Base-by-base conservation (phyloP, 352 stramenopile genomes). In the Elongisporangium anandrum region DNA sequence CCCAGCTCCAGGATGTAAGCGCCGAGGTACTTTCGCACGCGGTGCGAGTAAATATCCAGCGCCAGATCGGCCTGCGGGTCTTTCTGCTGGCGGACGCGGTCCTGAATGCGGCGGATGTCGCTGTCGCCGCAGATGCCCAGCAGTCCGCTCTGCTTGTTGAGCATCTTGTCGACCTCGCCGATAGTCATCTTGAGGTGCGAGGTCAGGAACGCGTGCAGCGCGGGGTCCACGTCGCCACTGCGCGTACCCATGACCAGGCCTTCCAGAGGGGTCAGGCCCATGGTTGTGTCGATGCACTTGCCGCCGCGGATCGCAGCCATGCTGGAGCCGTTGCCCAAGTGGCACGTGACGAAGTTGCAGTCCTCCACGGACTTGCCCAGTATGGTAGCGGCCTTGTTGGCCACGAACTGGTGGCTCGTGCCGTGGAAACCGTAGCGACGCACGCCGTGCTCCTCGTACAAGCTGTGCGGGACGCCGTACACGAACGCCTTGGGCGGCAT, bases 381-480 rank as follows among this genome's bases (percentile, higher is more conserved):
- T 21, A 79, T 71, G 48, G 51, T 60, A 4, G 83, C 75, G 16
- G 87, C 89, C 57, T 95, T 72, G 52, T 83, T 67, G 29, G 85
- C 75, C 20, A 97, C 88, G 59, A 89, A 96, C 61, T 90, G 77
- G 65, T 96, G 85, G 61, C 79, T 94, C 19, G 90, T 96, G 48
- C 90, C 90, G 66, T 97, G 90, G 69, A 97, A 97, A 26, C 90
- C 90, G 67, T 96, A 97, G 59, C 87, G 85, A 51, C 90, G 84
- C 61, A 97, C 83, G 26, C 81, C 79, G 55, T 88, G 81, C 56
- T 94, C 60, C 48, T 92, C 61, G 66, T 93, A 93, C 6, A 96
- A 78, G 24, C 77, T 70, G 62, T 86, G 81, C 5, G 90, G 90
- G 47, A 96, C 61, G 2, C 81, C 85, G 63, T 97, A 97, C 17